Percentiles rank a stretch among this genome's conserved stretches.
These are phyloP conservation scores for Coniochaeta prunicola DNA, from an alignment of 2,329 filamentous ascomycete species.

Conservation along the genomic window DNA sequence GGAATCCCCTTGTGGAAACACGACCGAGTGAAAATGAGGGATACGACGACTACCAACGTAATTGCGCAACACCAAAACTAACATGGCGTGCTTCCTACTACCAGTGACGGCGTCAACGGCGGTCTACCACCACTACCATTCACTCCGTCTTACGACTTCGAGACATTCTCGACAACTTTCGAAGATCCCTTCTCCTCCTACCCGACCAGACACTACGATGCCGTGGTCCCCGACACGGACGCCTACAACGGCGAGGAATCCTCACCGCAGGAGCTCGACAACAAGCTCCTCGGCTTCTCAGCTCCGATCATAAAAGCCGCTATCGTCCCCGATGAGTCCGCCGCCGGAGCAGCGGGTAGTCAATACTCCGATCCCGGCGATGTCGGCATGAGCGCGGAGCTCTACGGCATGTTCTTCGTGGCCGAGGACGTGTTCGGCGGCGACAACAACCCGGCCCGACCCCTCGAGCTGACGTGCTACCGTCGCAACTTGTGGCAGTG, in stretches of 20 bases:
- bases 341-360: slow-evolving; percentile 29
- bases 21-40: not conserved
- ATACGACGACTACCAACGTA: not conserved
- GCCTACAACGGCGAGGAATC: slow-evolving; percentile 29
- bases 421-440: slow-evolving; percentile 72
- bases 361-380: slow-evolving; percentile 32
- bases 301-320: slow-evolving; percentile 52
- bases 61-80: not conserved
- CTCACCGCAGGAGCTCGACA: slow-evolving; percentile 52
- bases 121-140: slow-evolving; percentile 41
- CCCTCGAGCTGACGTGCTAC: slow-evolving; percentile 87
- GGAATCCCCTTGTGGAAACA: not conserved
- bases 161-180: slow-evolving; percentile 53
- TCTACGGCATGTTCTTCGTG: slow-evolving; percentile 85
- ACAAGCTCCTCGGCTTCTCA: slow-evolving; percentile 70
- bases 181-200: slow-evolving; percentile 60
- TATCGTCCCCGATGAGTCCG: slow-evolving; percentile 50
- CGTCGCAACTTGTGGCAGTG: slow-evolving; percentile 93
- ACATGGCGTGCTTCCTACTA: not conserved
- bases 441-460: slow-evolving; percentile 44
- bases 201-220: slow-evolving; percentile 35
- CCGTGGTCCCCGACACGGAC: slow-evolving; percentile 14
- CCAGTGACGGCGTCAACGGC: slow-evolving; percentile 35
- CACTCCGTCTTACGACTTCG: slow-evolving; percentile 53
- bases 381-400: slow-evolving; percentile 62